Evolutionary conservation across 768 basidiomycete species (phyloP), one percentile per base, ranked within the genome.

Genomic region (Pisolithus albus): DNA sequence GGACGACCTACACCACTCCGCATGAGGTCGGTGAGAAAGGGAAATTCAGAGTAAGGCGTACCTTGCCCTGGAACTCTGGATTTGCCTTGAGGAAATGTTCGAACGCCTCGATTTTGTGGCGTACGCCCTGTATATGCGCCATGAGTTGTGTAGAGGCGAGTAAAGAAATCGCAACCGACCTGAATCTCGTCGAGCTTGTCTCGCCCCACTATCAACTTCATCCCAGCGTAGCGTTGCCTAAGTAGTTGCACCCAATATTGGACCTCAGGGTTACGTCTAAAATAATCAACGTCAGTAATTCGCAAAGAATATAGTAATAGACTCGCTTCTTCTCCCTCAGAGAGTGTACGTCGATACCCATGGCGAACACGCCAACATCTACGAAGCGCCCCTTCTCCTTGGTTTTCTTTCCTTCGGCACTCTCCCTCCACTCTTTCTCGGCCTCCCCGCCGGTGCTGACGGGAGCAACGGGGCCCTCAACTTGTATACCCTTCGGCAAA

Each of bases 131-230:
- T 5, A 34, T 34, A 43, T 37, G 30, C n/a, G 11, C 4, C n/a
- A 16, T 47, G 18, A 36, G 30, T 16, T 5, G 13, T 24, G 24
- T 6, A 32, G 15, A 18, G 4, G 19, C 37, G 24, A 15, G 16
- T 5, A 54, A 5, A 13, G 37, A 23, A 32, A 40, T 23, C 21
- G 21, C 21, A 23, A 52, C 65, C 19, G 30, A 77, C 80, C 70
- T 89, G 88, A 51, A 92, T 77, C 61, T 87, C 88, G 62, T 94
- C 91, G 26, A 94, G 76, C 68, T 94, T 93, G 66, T 93, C 91
- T 2, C 91, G 72, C 0, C 90, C 92, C 0, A 94, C 91, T 46
- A 93, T 79, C 60, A 92, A 75, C 70, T 88, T 89, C 81, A 89
- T 86, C 1, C 88, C 92, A 0, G 79, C 75, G 61, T 93, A 94